These are phyloP conservation scores for Yamadazyma oceani DNA, from an alignment of 1,139 yeast species.

Conservation along the genomic window DNA sequence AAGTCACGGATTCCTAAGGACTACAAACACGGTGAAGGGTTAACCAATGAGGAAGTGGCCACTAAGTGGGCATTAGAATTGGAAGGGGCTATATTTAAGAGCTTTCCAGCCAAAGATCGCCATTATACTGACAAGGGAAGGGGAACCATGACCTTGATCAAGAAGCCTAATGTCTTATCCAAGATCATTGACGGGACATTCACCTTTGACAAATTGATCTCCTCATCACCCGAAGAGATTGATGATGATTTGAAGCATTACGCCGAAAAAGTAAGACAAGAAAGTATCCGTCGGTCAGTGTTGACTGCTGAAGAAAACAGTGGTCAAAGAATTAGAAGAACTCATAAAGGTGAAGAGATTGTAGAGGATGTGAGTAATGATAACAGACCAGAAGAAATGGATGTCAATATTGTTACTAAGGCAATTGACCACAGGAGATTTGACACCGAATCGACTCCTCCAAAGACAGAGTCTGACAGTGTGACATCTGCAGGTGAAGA, in stretches of 20 bases:
- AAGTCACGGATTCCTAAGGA: constrained; percentile 45
- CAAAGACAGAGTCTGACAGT: not conserved
- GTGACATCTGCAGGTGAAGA: constrained; percentile 1
- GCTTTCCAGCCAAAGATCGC: constrained; percentile 25
- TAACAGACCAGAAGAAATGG: constrained; percentile 26
- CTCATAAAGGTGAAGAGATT: constrained; percentile 85
- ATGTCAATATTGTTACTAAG: constrained; percentile 36
- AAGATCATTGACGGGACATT: constrained; percentile 27
- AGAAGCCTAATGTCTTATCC: constrained; percentile 28
- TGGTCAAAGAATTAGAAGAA: constrained; percentile 64
- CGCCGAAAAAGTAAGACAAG: constrained; percentile 71
- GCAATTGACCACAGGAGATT: constrained; percentile 46
- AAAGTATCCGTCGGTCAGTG: constrained; percentile 63
- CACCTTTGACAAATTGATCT: constrained; percentile 28
- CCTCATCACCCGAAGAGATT: constrained; percentile 37
- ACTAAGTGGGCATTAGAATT: constrained; percentile 39
- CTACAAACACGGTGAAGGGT: constrained; percentile 23
- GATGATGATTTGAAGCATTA: constrained; percentile 71
- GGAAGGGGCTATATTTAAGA: constrained; percentile 39
- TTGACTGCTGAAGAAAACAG: constrained; percentile 47
- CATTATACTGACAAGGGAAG: constrained; percentile 45
- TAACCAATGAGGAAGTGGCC: constrained; percentile 29
- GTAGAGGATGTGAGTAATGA: constrained; percentile 50
- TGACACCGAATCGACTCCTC: constrained; percentile 10
- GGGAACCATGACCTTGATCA: constrained; percentile 32